phyloP scores from a whole-genome alignment of 148 eudicot genomes.

The Euryodendron excelsum region DNA sequence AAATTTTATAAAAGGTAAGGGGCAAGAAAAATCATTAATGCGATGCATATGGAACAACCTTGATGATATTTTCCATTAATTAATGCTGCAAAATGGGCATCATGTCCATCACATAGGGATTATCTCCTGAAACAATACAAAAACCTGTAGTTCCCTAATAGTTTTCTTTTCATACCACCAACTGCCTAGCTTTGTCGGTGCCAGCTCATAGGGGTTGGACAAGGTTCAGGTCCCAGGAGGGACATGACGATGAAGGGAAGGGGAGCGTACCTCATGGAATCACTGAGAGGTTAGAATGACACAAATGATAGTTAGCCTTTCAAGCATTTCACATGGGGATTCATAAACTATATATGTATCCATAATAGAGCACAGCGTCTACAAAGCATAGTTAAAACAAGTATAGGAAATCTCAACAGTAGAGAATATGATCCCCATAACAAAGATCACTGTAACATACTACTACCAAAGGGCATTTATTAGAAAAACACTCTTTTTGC shows the following conservation, averaged over 20 bases:
- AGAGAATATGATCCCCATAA: neutral
- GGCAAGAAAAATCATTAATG: neutral
- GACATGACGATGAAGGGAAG: neutral
- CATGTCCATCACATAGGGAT: neutral
- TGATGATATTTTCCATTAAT: neutral
- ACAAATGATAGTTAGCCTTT: neutral
- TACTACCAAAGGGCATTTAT: neutral
- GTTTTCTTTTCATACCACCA: neutral
- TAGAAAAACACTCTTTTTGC: neutral
- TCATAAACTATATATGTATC: neutral
- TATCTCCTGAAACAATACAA: neutral
- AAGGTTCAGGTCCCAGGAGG: neutral
- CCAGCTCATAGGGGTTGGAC: constrained; percentile 2
- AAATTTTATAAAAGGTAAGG: neutral
- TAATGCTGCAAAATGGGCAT: neutral
- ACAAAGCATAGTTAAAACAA: neutral
- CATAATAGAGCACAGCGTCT: neutral
- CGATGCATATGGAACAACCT: neutral
- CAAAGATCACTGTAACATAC: neutral
- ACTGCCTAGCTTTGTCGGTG: neutral
- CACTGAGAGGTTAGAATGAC: neutral
- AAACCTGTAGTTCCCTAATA: neutral
- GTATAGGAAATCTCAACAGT: neutral
- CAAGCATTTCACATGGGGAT: neutral
- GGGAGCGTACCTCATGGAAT: neutral